Conservation (phyloP, 169 alveolate species). For the Besnoitia besnoiti region DNA sequence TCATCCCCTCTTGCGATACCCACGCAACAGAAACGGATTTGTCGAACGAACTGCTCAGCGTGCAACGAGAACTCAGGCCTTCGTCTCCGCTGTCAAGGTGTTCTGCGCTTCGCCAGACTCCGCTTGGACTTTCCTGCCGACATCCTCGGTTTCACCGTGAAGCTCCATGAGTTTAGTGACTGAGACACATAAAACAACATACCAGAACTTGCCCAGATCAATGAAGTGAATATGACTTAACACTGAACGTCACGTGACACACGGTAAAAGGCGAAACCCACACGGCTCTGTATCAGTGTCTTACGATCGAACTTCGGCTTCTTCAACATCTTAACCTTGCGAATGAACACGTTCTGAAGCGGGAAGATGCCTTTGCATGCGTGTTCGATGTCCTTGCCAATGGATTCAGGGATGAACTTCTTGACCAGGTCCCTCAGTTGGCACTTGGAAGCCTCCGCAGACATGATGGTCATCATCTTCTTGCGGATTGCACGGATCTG, state of each 20-base stretch:
- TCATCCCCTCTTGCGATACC: background rate
- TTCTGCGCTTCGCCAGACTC: slow-evolving; percentile 68
- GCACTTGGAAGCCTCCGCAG: slow-evolving; percentile 92
- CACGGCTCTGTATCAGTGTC: slow-evolving; percentile 17
- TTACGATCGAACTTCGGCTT: slow-evolving; percentile 95
- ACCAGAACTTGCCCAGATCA: background rate
- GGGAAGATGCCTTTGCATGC: slow-evolving; percentile 96
- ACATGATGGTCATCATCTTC: slow-evolving; percentile 96
- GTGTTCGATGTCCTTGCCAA: slow-evolving; percentile 96
- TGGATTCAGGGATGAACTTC: slow-evolving; percentile 94
- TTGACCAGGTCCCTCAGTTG: slow-evolving; percentile 94
- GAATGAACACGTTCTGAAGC: slow-evolving; percentile 94
- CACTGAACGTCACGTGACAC: background rate
- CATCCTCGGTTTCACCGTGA: slow-evolving; percentile 67
- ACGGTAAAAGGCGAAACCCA: background rate
- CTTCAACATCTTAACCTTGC: slow-evolving; percentile 96
- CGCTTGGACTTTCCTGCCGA: slow-evolving; percentile 62
- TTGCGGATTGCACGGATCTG: slow-evolving; percentile 95
- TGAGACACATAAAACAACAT: background rate
- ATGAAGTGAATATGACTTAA: background rate
- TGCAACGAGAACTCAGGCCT: slow-evolving; percentile 39
- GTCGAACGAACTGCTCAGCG: background rate
- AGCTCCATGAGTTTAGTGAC: slow-evolving; percentile 71
- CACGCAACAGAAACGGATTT: background rate
- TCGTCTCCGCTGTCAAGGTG: slow-evolving; percentile 65